A percentile compares a stretch with the other conserved stretches of the same genome.
These are phyloP conservation scores for Fagus sylvatica DNA, from an alignment of 306 rosid species.

Conservation along the genomic window DNA sequence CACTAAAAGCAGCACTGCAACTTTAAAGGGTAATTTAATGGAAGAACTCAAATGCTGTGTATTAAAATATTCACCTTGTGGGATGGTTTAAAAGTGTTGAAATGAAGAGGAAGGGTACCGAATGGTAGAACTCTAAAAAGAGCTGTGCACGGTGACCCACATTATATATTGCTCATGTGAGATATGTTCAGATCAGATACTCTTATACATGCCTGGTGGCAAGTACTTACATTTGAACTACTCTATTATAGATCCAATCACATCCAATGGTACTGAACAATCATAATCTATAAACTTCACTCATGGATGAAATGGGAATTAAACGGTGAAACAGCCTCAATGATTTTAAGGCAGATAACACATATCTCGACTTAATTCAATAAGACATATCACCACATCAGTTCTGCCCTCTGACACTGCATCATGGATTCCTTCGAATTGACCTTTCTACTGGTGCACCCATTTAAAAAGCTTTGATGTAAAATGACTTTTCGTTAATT, in stretches of 20 bases:
- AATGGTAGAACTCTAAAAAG: slow-evolving; percentile 15
- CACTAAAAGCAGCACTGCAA: neutral
- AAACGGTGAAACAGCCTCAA: slow-evolving; percentile 1
- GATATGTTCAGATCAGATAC: neutral
- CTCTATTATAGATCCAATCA: neutral
- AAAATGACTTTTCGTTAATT: neutral
- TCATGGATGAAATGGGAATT: slow-evolving; percentile 12
- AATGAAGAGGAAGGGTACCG: slow-evolving; percentile 23
- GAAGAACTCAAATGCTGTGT: slow-evolving; percentile 14
- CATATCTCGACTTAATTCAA: neutral
- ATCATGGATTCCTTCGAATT: neutral
- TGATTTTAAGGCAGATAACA: neutral
- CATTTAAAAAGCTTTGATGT: neutral
- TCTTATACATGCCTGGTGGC: neutral
- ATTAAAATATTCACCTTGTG: slow-evolving; percentile 21
- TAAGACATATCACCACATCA: neutral
- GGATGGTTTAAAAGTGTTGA: slow-evolving; percentile 23
- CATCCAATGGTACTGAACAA: neutral
- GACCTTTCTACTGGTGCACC: neutral
- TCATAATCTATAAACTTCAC: neutral
- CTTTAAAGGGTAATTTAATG: neutral
- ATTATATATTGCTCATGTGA: neutral
- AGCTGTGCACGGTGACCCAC: neutral
- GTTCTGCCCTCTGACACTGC: neutral
- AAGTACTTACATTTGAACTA: neutral